These are phyloP conservation scores for Trifolium repens DNA, from an alignment of 306 rosid species.

Conservation along the genomic window DNA sequence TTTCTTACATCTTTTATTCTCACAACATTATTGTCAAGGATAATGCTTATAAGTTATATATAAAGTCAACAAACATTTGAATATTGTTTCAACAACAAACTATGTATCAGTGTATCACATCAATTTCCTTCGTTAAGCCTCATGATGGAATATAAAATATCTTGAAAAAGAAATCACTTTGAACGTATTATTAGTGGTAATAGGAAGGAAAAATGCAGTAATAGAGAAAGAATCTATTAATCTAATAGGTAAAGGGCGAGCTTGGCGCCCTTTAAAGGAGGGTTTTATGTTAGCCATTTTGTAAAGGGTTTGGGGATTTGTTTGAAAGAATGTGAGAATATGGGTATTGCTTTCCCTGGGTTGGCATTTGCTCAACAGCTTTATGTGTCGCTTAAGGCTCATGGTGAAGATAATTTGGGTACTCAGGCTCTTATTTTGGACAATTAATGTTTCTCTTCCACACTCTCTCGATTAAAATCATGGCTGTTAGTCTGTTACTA, in stretches of 20 bases:
- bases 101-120: no score
- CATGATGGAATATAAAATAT: not conserved
- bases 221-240: no score
- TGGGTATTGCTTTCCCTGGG: slow-evolving; percentile 85
- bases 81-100: no score
- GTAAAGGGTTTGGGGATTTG: slow-evolving; percentile 93
- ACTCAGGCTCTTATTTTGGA: slow-evolving; percentile 74
- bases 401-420: slow-evolving; percentile 82
- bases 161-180: not conserved
- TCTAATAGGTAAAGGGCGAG: no score
- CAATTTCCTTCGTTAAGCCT: not conserved
- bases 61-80: no score
- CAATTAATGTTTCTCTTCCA: slow-evolving; percentile 55
- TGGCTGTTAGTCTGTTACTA: not conserved
- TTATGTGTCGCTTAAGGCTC: slow-evolving; percentile 75
- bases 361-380: slow-evolving; percentile 93
- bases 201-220: no score
- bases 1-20: not conserved
- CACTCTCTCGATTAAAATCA: slow-evolving; percentile 5
- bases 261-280: slow-evolving; percentile 54
- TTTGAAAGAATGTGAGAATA: slow-evolving; percentile 79
- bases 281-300: slow-evolving; percentile 79
- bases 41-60: not conserved
- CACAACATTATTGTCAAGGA: not conserved
- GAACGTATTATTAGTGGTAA: no score